These are phyloP conservation scores for Takashimella koratensis DNA, from an alignment of 1,284 basidiomycete species.

Conservation along the genomic window DNA sequence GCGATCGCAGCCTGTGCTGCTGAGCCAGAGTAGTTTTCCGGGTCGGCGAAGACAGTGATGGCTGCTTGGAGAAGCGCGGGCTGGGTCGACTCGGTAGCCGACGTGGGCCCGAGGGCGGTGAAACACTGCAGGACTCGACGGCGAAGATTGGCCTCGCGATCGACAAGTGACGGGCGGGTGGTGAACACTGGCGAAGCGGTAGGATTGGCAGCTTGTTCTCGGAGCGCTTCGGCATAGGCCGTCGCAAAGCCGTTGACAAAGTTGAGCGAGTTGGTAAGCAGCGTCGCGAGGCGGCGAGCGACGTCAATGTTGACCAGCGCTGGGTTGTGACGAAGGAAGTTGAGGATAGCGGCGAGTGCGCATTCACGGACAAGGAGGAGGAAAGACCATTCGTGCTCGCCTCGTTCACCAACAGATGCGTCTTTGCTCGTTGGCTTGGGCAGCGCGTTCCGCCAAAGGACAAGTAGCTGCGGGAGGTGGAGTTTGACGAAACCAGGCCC, in stretches of 20 bases:
- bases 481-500: constrained; percentile 90
- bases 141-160: constrained; percentile 77
- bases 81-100: constrained; percentile 78
- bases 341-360: constrained; percentile 80
- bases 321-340: constrained; percentile 79
- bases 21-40: constrained; percentile 63
- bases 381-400: constrained; percentile 82
- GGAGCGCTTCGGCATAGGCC: constrained; percentile 48
- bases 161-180: constrained; percentile 63
- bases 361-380: constrained; percentile 86
- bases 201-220: constrained; percentile 45
- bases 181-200: constrained; percentile 44
- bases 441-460: constrained; percentile 94
- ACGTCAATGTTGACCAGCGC: constrained; percentile 85
- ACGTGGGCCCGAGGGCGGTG: constrained; percentile 69
- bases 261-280: constrained; percentile 84
- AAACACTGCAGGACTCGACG: constrained; percentile 88
- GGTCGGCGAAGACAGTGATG: constrained; percentile 80
- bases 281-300: constrained; percentile 75
- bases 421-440: constrained; percentile 93
- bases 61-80: constrained; percentile 75
- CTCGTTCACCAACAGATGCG: constrained; percentile 60
- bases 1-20: constrained; percentile 90
- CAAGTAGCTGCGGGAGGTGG: constrained; percentile 86
- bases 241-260: constrained; percentile 66